phyloP scores from a whole-genome alignment of 2,329 filamentous ascomycete genomes.

The Colletotrichum phormii region DNA sequence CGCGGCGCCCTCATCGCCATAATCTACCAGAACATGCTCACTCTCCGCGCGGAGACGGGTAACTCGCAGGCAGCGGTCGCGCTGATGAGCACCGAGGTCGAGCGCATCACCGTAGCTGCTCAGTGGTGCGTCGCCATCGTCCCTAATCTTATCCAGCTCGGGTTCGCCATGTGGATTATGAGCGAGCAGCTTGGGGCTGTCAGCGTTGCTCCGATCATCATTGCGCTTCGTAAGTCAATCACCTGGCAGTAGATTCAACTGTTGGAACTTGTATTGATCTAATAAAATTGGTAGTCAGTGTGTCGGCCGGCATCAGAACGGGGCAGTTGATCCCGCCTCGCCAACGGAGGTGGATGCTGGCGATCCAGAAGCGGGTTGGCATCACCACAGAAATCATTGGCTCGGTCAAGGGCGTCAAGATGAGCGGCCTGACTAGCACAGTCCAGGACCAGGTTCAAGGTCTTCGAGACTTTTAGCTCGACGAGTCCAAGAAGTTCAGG shows the following conservation, averaged over 20 bases:
- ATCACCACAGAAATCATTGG: constrained; percentile 59
- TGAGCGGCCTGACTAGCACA: constrained; percentile 57
- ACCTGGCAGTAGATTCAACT: constrained; percentile 29
- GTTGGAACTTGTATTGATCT: not conserved
- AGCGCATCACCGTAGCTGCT: constrained; percentile 41
- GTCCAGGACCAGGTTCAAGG: constrained; percentile 42
- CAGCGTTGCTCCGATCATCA: constrained; percentile 53
- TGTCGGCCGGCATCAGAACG: not conserved
- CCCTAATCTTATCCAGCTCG: constrained; percentile 38
- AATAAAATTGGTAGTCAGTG: not conserved
- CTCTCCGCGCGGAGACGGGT: constrained; percentile 29
- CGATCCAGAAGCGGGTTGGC: constrained; percentile 61
- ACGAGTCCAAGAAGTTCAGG: constrained; percentile 31
- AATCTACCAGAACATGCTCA: constrained; percentile 42
- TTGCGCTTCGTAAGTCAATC: constrained; percentile 43
- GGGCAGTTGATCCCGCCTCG: constrained; percentile 5
- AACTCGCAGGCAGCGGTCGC: constrained; percentile 40
- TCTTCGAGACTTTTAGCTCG: constrained; percentile 39
- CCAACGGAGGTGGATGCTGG: constrained; percentile 55
- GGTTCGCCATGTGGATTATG: constrained; percentile 43
- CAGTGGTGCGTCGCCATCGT: constrained; percentile 39
- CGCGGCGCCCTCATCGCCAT: constrained; percentile 43
- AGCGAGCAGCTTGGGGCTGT: constrained; percentile 51
- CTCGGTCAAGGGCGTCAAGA: constrained; percentile 63
- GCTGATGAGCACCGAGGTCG: constrained; percentile 44